Conservation (phyloP, 2,329 filamentous ascomycete genomes). For the Colletotrichum paranaense region DNA sequence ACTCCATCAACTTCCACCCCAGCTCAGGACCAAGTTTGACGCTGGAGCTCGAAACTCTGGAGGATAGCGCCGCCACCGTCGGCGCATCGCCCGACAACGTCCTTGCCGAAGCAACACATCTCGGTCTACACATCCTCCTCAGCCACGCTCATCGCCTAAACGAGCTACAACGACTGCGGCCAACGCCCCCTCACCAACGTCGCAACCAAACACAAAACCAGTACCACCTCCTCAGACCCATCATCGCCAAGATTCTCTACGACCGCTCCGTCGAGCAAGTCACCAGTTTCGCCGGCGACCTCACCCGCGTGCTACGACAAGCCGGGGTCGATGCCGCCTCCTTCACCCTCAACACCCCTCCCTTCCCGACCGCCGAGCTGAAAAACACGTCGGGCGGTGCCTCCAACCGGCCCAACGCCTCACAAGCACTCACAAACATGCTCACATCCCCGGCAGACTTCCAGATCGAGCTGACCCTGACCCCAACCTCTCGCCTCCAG, state of each 20-base stretch:
- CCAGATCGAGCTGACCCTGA: slow-evolving; percentile 57
- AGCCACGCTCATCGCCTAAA: slow-evolving; percentile 83
- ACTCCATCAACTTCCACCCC: slow-evolving; percentile 66
- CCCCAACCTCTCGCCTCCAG: slow-evolving; percentile 53
- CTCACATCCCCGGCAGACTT: slow-evolving; percentile 55
- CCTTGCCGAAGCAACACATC: slow-evolving; percentile 73
- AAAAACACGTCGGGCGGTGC: slow-evolving; percentile 41
- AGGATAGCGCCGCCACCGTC: slow-evolving; percentile 41
- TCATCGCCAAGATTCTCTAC: slow-evolving; percentile 62
- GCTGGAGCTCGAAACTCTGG: slow-evolving; percentile 67
- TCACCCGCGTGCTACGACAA: slow-evolving; percentile 56
- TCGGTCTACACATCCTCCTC: slow-evolving; percentile 80
- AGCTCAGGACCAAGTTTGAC: slow-evolving; percentile 67
- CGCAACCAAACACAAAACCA: slow-evolving; percentile 56
- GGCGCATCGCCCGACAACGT: slow-evolving; percentile 53
- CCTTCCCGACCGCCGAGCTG: slow-evolving; percentile 43
- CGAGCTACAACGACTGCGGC: slow-evolving; percentile 74
- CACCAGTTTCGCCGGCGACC: slow-evolving; percentile 53
- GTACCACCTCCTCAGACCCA: slow-evolving; percentile 62
- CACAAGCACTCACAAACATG: slow-evolving; percentile 57
- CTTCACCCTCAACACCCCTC: slow-evolving; percentile 55
- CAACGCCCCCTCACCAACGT: slow-evolving; percentile 54
- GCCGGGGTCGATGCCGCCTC: slow-evolving; percentile 56
- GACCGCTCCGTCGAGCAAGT: slow-evolving; percentile 53
- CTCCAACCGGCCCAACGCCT: slow-evolving; percentile 51